A percentile compares a stretch with the other conserved stretches of the same genome.
These are phyloP conservation scores for Xerocomus cyaneibrunnescens DNA, from an alignment of 1,284 basidiomycete genomes.

Conservation along the genomic window DNA sequence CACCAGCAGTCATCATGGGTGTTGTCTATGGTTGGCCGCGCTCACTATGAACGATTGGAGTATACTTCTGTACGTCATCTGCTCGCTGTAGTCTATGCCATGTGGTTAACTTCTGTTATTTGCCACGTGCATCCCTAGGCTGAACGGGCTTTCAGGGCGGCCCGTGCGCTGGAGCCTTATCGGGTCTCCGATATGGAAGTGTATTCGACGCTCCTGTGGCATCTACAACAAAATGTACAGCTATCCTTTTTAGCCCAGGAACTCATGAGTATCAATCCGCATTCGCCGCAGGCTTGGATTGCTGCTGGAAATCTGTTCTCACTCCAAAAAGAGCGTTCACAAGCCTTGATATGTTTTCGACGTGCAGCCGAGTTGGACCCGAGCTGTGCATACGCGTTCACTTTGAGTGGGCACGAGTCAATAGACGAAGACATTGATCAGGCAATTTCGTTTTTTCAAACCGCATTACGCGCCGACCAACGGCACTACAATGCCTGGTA, in stretches of 20 bases:
- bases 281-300: slow-evolving; percentile 90
- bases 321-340: slow-evolving; percentile 84
- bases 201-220: slow-evolving; percentile 93
- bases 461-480: slow-evolving; percentile 81
- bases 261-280: slow-evolving; percentile 76
- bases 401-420: slow-evolving; percentile 91
- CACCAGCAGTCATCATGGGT: slow-evolving; percentile 78
- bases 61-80: slow-evolving; percentile 73
- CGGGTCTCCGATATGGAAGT: slow-evolving; percentile 89
- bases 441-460: slow-evolving; percentile 87
- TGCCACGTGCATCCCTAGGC: slow-evolving; percentile 50
- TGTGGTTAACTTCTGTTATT: slow-evolving; percentile 9
- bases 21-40: slow-evolving; percentile 77
- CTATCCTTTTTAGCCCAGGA: slow-evolving; percentile 91
- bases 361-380: slow-evolving; percentile 85
- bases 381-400: slow-evolving; percentile 88
- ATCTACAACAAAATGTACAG: slow-evolving; percentile 76
- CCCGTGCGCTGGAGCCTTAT: slow-evolving; percentile 81
- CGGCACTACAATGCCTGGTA: slow-evolving; percentile 97
- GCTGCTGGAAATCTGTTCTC: slow-evolving; percentile 93
- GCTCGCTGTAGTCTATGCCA: slow-evolving; percentile 6
- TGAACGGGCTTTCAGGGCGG: slow-evolving; percentile 80
- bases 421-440: slow-evolving; percentile 91
- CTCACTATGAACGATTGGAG: slow-evolving; percentile 85
- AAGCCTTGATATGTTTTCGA: slow-evolving; percentile 89